phyloP scores from a whole-genome alignment of 768 basidiomycete genomes.

The Agrocybe praecox region DNA sequence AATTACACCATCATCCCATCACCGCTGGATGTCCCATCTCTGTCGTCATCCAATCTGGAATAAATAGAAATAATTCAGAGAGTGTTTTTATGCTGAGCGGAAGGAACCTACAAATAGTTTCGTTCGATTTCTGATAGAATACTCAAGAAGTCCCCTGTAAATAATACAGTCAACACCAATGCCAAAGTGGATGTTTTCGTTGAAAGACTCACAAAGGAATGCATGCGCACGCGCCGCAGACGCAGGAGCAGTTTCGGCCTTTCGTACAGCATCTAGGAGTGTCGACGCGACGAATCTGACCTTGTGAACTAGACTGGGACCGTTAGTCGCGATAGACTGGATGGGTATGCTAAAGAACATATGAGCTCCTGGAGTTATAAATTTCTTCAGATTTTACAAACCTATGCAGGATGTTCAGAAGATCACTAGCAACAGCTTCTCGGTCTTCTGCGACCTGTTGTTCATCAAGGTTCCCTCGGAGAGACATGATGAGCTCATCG shows the following conservation, averaged over 20 bases:
- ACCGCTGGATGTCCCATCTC: constrained; percentile 61
- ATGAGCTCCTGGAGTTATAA: constrained; percentile 6
- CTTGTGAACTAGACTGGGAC: constrained; percentile 86
- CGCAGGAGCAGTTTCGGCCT: constrained; percentile 77
- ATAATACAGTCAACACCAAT: constrained; percentile 11
- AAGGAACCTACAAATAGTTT: constrained; percentile 68
- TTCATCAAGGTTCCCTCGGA: constrained; percentile 69
- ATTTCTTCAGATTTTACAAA: constrained; percentile 24
- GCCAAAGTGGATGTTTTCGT: not conserved
- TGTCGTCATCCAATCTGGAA: constrained; percentile 67
- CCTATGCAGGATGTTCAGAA: constrained; percentile 86
- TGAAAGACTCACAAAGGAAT: constrained; percentile 70
- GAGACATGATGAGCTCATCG: constrained; percentile 74
- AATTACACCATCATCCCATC: constrained; percentile 49
- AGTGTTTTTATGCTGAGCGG: constrained; percentile 26
- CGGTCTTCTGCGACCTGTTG: constrained; percentile 69
- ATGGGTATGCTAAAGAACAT: constrained; percentile 73
- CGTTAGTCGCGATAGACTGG: constrained; percentile 89
- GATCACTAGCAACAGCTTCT: constrained; percentile 85
- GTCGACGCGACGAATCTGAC: constrained; percentile 94
- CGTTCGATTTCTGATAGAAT: constrained; percentile 91
- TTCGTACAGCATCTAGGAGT: constrained; percentile 80
- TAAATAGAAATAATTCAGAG: not conserved
- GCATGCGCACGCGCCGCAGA: constrained; percentile 85
- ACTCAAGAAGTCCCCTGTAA: constrained; percentile 86